Evolutionary conservation across 2,329 filamentous ascomycete genomes (phyloP).

Genomic region (Exophiala aquamarina): DNA sequence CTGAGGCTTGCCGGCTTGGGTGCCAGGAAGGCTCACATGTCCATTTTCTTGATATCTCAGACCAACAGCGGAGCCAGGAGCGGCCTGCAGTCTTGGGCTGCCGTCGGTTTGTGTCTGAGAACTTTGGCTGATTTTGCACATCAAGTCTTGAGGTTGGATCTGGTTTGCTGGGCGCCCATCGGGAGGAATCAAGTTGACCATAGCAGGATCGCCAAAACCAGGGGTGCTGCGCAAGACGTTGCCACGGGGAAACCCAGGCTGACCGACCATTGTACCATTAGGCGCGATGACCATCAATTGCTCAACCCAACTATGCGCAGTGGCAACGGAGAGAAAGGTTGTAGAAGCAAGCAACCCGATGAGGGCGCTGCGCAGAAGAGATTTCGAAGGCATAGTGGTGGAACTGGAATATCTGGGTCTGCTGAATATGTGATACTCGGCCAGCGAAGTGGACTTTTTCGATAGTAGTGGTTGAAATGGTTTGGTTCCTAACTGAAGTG

Average conservation of each 20-base stretch:
- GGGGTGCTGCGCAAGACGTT: constrained; percentile 60
- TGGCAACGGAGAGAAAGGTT: constrained; percentile 17
- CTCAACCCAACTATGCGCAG: constrained; percentile 82
- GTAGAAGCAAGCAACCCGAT: constrained; percentile 17
- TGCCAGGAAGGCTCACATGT: constrained; percentile 64
- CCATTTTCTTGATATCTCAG: constrained; percentile 73
- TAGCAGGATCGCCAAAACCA: constrained; percentile 58
- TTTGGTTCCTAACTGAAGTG: not conserved
- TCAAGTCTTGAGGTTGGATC: constrained; percentile 51
- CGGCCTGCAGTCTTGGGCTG: constrained; percentile 63
- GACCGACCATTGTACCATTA: constrained; percentile 71
- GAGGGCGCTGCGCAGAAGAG: constrained; percentile 30
- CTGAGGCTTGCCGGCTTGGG: constrained; percentile 58
- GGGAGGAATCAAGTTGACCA: constrained; percentile 64
- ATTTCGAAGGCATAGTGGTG: constrained; percentile 13
- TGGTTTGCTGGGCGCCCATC: constrained; percentile 48
- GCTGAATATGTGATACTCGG: not conserved
- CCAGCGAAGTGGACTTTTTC: not conserved
- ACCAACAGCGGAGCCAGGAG: constrained; percentile 63
- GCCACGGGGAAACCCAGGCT: constrained; percentile 72
- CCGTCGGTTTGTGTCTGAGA: constrained; percentile 56
- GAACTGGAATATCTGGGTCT: not conserved
- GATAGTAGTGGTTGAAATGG: not conserved
- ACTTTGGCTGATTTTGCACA: constrained; percentile 67
- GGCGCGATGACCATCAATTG: constrained; percentile 67